A percentile compares a stretch with the other conserved stretches of the same genome.
Conservation (phyloP, 1,139 yeast genomes). For the Debaryomycetaceae sp. region DNA sequence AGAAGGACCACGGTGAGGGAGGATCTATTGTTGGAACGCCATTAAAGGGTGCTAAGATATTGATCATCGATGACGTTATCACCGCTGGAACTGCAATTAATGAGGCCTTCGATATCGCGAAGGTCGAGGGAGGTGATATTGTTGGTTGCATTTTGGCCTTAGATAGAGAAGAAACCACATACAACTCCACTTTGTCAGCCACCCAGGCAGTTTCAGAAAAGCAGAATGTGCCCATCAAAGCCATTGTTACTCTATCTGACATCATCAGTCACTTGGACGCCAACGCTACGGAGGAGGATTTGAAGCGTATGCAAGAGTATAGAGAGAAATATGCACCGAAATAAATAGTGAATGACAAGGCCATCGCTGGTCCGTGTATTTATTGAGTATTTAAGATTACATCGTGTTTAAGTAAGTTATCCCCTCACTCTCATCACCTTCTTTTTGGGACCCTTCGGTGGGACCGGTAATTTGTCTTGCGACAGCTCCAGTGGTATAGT, state of each 20-base stretch:
- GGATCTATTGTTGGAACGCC: slow-evolving; percentile 88
- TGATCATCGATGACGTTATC: slow-evolving; percentile 94
- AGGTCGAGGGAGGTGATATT: slow-evolving; percentile 64
- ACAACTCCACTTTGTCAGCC: slow-evolving; percentile 67
- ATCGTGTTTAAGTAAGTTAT: slow-evolving; percentile 8
- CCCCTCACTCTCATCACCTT: slow-evolving; percentile 50
- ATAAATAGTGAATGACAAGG: neutral
- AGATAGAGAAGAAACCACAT: slow-evolving; percentile 89
- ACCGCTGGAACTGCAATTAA: slow-evolving; percentile 98
- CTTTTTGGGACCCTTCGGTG: slow-evolving; percentile 50
- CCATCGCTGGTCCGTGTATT: neutral
- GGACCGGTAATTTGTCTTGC: slow-evolving; percentile 28
- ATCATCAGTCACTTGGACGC: slow-evolving; percentile 61
- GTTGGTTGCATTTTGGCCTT: slow-evolving; percentile 83
- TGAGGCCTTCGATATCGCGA: slow-evolving; percentile 84
- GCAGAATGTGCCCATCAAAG: slow-evolving; percentile 76
- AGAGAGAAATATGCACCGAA: slow-evolving; percentile 50
- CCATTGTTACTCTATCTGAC: slow-evolving; percentile 75
- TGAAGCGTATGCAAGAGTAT: slow-evolving; percentile 56
- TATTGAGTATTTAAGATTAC: neutral
- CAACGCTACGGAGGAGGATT: slow-evolving; percentile 52
- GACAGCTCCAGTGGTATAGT: slow-evolving; percentile 50
- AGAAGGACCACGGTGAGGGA: slow-evolving; percentile 98
- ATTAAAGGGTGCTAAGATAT: slow-evolving; percentile 64
- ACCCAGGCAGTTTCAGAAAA: slow-evolving; percentile 73